A percentile compares a stretch with the other conserved stretches of the same genome.
Conservation (phyloP, 208 protist genomes). For the Naegleria gruberi region DNA sequence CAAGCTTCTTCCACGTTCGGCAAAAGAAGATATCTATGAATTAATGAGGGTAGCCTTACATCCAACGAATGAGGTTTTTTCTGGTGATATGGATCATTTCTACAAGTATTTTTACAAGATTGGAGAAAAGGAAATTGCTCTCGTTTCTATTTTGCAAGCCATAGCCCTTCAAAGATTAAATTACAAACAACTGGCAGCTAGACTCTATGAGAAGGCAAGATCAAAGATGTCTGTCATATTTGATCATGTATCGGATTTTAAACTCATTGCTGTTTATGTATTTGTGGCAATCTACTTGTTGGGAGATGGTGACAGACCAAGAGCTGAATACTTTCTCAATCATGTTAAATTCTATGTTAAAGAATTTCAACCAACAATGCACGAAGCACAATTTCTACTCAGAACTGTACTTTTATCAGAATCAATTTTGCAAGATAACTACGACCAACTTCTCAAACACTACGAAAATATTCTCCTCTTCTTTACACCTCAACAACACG, state of each 20-base stretch:
- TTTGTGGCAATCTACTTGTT: background rate
- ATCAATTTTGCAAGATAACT: background rate
- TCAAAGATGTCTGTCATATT: background rate
- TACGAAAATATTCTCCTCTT: background rate
- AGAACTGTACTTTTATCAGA: background rate
- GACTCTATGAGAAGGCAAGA: background rate
- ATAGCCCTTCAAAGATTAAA: background rate
- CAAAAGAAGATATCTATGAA: background rate
- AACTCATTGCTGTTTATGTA: background rate
- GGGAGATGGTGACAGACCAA: background rate
- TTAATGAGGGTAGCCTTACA: background rate
- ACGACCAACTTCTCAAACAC: background rate
- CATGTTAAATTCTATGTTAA: slow-evolving; percentile 1
- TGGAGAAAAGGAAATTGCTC: background rate
- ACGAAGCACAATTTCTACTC: background rate
- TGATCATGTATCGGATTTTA: background rate
- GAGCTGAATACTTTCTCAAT: background rate
- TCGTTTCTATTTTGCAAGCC: background rate
- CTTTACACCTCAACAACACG: background rate
- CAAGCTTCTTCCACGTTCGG: background rate
- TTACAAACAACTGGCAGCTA: background rate
- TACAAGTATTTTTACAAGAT: background rate
- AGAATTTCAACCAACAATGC: background rate
- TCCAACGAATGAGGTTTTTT: background rate
- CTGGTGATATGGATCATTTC: background rate